phyloP scores from a whole-genome alignment of 2,329 filamentous ascomycete genomes.

The Alternaria sp. region DNA sequence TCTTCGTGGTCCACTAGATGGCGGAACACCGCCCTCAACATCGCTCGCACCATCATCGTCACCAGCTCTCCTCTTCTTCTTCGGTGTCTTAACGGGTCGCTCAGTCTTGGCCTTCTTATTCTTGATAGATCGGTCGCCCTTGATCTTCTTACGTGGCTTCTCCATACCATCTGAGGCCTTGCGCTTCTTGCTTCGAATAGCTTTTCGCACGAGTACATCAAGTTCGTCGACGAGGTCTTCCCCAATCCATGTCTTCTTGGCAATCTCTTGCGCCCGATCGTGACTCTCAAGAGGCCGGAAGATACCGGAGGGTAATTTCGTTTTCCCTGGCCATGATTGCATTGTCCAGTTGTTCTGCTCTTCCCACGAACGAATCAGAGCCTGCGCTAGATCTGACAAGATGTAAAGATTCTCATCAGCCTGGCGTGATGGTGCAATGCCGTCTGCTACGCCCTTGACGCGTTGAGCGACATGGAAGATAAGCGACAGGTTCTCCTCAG shows the following conservation, averaged over 20 bases:
- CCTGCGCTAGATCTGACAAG: slow-evolving; percentile 84
- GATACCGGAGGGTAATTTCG: slow-evolving; percentile 78
- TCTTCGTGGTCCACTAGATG: slow-evolving; percentile 51
- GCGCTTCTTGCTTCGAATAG: slow-evolving; percentile 66
- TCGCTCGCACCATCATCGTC: slow-evolving; percentile 47
- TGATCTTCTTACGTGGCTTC: slow-evolving; percentile 44
- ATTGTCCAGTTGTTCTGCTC: slow-evolving; percentile 86
- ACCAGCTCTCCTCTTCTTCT: slow-evolving; percentile 38
- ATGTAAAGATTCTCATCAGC: slow-evolving; percentile 79
- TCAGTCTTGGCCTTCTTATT: slow-evolving; percentile 39
- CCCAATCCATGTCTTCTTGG: slow-evolving; percentile 82
- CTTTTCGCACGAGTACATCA: slow-evolving; percentile 75
- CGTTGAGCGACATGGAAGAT: slow-evolving; percentile 93
- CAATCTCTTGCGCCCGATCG: slow-evolving; percentile 80
- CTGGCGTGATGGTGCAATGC: slow-evolving; percentile 63
- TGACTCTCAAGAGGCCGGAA: slow-evolving; percentile 79
- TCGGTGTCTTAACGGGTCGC: slow-evolving; percentile 47
- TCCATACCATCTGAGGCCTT: slow-evolving; percentile 39
- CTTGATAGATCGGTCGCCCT: slow-evolving; percentile 38
- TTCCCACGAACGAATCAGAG: slow-evolving; percentile 82
- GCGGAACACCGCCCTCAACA: slow-evolving; percentile 24
- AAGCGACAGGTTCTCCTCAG: slow-evolving; percentile 83
- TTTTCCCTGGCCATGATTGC: slow-evolving; percentile 80
- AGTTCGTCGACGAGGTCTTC: slow-evolving; percentile 75
- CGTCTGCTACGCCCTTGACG: slow-evolving; percentile 88